These are phyloP conservation scores for Leccinum broughii DNA, from an alignment of 768 basidiomycete species.

Conservation along the genomic window DNA sequence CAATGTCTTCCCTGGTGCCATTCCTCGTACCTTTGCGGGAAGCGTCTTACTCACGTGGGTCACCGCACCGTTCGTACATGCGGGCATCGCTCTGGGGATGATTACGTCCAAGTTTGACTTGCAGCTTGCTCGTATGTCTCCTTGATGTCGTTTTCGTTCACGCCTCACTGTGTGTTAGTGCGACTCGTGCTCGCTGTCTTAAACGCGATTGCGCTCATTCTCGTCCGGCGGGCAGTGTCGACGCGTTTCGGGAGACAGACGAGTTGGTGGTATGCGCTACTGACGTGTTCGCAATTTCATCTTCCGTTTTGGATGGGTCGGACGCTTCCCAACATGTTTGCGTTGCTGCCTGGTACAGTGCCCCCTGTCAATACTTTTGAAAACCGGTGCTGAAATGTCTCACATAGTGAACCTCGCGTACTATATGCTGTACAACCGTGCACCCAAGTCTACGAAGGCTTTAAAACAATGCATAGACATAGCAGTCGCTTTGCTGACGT, in stretches of 20 bases:
- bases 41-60: slow-evolving; percentile 67
- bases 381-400: neutral
- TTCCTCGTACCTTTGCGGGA: slow-evolving; percentile 87
- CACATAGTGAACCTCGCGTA: slow-evolving; percentile 55
- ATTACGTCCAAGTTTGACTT: slow-evolving; percentile 61
- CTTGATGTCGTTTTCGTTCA: neutral
- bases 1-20: slow-evolving; percentile 80
- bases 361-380: neutral
- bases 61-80: slow-evolving; percentile 47
- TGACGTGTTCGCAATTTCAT: slow-evolving; percentile 88
- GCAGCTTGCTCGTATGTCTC: slow-evolving; percentile 64
- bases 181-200: slow-evolving; percentile 68
- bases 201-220: slow-evolving; percentile 62
- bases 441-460: slow-evolving; percentile 41
- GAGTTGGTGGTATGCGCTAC: slow-evolving; percentile 57
- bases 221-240: slow-evolving; percentile 62
- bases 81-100: slow-evolving; percentile 44
- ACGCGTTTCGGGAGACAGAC: slow-evolving; percentile 63
- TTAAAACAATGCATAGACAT: slow-evolving; percentile 34
- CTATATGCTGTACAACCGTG: slow-evolving; percentile 43
- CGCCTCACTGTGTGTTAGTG: slow-evolving; percentile 43
- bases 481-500: slow-evolving; percentile 63
- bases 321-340: slow-evolving; percentile 94
- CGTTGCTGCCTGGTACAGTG: slow-evolving; percentile 70
- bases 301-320: slow-evolving; percentile 91